Evolutionary conservation across 805 yeast genomes (phyloP).

Genomic region (Candida piceae): DNA sequence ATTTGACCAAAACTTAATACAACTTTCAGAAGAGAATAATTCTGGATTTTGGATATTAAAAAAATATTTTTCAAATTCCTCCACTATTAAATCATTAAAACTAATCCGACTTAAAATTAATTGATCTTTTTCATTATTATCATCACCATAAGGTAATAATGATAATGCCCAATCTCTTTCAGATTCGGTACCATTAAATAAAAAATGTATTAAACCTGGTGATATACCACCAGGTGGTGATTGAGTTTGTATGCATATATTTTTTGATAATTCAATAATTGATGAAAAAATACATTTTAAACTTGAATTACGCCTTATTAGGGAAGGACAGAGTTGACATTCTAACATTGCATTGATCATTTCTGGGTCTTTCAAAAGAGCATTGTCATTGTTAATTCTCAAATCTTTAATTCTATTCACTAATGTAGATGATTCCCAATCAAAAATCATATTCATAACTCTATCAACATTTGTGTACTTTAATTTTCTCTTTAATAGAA

Average conservation of each 20-base stretch:
- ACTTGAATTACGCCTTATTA: slow-evolving; percentile 35
- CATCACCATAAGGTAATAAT: slow-evolving; percentile 17
- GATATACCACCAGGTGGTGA: too few species aligned
- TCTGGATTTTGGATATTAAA: slow-evolving; percentile 49
- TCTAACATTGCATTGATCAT: slow-evolving; percentile 37
- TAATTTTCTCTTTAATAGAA: slow-evolving; percentile 42
- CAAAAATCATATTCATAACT: slow-evolving; percentile 19
- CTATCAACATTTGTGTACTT: slow-evolving; percentile 18
- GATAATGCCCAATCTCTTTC: slow-evolving; percentile 47
- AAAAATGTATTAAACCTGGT: slow-evolving; percentile 51
- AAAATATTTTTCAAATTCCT: slow-evolving; percentile 51
- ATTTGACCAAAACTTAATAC: slow-evolving; percentile 46
- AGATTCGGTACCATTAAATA: slow-evolving; percentile 48
- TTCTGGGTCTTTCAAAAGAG: slow-evolving; percentile 23
- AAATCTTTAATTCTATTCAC: slow-evolving; percentile 11
- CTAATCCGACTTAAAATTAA: too few species aligned
- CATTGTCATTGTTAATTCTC: slow-evolving; percentile 18
- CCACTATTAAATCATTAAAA: slow-evolving; percentile 34
- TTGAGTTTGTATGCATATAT: slow-evolving; percentile 2
- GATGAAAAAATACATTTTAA: slow-evolving; percentile 34
- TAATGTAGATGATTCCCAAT: slow-evolving; percentile 24
- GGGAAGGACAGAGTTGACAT: slow-evolving; percentile 48
- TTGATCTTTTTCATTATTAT: too few species aligned
- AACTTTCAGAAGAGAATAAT: slow-evolving; percentile 37
- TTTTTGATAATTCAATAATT: slow-evolving; percentile 27